Base-by-base conservation (phyloP, 2,329 filamentous ascomycete genomes). In the Calonectria pseudoreteaudii region DNA sequence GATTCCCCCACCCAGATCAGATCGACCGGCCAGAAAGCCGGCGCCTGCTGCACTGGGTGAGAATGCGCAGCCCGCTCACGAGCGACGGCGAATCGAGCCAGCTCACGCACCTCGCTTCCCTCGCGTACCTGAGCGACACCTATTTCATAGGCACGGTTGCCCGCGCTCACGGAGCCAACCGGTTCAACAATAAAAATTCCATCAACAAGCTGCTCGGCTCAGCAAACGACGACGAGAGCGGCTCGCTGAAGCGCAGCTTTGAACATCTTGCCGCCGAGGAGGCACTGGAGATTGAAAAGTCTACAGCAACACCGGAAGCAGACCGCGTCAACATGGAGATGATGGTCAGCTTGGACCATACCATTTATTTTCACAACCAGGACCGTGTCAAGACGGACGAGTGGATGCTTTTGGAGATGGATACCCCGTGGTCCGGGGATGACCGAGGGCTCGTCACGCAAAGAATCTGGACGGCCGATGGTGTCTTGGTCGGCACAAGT, bases 261-360 rank as follows among this genome's bases (percentile, higher is more conserved):
- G 23, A 66, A 11, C 31, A 53, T 2, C 23, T 52, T 9, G 58
- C 36, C 14, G 58, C n/a, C 2, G 34, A 70, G 23, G 52, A 64
- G 13, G 31, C 30, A 1, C 2, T 7, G 6, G 58, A 66, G 41
- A 47, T 49, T 11, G 8, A 18, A 34, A n/a, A 31, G 41, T 30
- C 36, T 13, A 23, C 28, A 3, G 2, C 41, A 26, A 30, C 18
- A 8, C 8, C 44, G 3, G 60, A 65, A 11, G 41, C 38, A 8
- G 60, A 65, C 6, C 26, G 41, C 10, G 23, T 49, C 20, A 53
- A 53, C 20, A 50, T 70, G 34, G 68, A 65, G 34, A 70, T 70
- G 68, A 70, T 70, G 56, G 56, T 65, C 14, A 70, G 36, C 38
- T 41, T 70, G 47, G 49, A 56, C 11, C 68, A 70, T 26, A 65